Base-by-base conservation (phyloP, 805 yeast genomes). In the Peterozyma toletana region DNA sequence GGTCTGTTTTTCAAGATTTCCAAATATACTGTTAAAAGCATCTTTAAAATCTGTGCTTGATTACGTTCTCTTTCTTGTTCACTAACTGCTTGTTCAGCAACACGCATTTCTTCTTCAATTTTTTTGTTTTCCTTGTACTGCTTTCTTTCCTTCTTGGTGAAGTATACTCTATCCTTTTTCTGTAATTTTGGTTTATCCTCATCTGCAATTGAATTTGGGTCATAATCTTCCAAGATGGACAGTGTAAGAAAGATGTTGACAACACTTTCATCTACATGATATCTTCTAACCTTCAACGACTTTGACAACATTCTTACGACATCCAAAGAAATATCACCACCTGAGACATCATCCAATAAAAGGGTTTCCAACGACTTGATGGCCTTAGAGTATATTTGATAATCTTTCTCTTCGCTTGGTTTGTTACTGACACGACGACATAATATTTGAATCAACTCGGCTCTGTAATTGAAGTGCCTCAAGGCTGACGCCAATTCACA, bases 101-200 rank as follows among this genome's bases (percentile, higher is more conserved):
- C 75, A 51, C 82, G 73, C 78, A 89, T 70, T 64, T 93, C 99
- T 56, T 86, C 87, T 48, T 91, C 98, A 47, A 93, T 91, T 51
- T 73, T 79, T 53, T 84, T 86, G 54, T 83, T 71, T 58, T 91
- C 98, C 59, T 90, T 90, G 50, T 95, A 75, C 15, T 79, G 83
- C 56, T 93, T 93, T 53, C 86, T 74, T 63, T 91, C 91, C 62
- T 85, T 85, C 60, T 91, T 91, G n/a, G 95, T 81, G 40, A 91
- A 65, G 68, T 90, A 96, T 3, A 87, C 88, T 53, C 96, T 73
- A 60, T 93, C 95, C 60, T 89, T 87, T 69, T 90, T 91, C 58
- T 77, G 80, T 38, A 84, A 42, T 55, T 83, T 84, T 4, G 66
- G 63, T 35, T 63, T 68, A 14, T 63, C 63, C 21, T 65, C 71